Conservation (phyloP, 352 stramenopile genomes). For the Globisporangium spinosum region DNA sequence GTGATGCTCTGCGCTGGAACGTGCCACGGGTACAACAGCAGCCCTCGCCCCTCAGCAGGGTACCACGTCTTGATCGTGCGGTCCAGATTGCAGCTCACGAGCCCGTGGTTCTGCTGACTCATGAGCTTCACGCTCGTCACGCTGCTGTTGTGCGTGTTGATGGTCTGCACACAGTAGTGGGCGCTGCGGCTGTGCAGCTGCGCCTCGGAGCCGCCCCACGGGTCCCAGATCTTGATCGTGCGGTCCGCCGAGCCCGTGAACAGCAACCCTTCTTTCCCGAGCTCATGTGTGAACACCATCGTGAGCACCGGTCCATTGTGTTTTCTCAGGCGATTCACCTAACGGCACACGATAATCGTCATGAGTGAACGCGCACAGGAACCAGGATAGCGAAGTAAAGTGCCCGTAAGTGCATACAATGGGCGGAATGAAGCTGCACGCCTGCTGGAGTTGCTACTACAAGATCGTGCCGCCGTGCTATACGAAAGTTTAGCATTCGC, state of each 20-base stretch:
- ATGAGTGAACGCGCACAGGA: too few relatives aligned
- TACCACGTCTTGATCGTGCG: conserved; percentile 70
- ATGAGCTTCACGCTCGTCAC: conserved; percentile 49
- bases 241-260: conserved; percentile 65
- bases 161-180: conserved; percentile 59
- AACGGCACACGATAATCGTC: too few relatives aligned
- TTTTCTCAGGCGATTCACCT: conserved; percentile 46
- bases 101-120: conserved; percentile 36
- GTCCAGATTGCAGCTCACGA: conserved; percentile 74
- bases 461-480: conserved; percentile 63
- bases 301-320: conserved; percentile 48
- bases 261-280: conserved; percentile 51
- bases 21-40: conserved; percentile 73
- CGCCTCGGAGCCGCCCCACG: conserved; percentile 41
- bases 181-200: conserved; percentile 31
- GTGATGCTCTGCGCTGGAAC: conserved; percentile 52
- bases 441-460: conserved; percentile 50
- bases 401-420: conserved; percentile 26
- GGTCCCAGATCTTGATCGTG: conserved; percentile 72
- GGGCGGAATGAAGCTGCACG: conserved; percentile 38
- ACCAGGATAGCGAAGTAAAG: too few relatives aligned
- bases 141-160: conserved; percentile 51
- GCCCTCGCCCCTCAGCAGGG: conserved; percentile 41
- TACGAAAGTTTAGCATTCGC: background rate
- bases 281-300: conserved; percentile 39